Conservation (phyloP, 1,139 yeast genomes). For the Lodderomyces pseudojiufengensis region DNA sequence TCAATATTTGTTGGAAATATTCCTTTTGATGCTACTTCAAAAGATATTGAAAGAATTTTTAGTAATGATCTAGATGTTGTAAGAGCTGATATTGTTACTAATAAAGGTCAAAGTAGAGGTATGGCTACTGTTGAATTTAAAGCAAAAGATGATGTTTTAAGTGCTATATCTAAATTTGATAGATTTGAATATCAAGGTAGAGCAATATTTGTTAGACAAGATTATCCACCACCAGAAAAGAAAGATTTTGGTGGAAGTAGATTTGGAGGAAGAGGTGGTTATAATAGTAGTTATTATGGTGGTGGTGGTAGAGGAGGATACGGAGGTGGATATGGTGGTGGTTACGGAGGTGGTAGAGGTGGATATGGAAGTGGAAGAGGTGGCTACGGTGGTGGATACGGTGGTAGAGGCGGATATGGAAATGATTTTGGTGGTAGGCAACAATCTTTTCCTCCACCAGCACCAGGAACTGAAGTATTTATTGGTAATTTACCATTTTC, state of each 20-base stretch:
- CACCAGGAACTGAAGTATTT: slow-evolving; percentile 66
- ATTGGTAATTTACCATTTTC: slow-evolving; percentile 82
- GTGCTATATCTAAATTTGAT: slow-evolving; percentile 71
- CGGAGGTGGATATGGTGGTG: slow-evolving; percentile 13
- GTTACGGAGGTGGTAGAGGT: slow-evolving; percentile 8
- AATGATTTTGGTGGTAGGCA: slow-evolving; percentile 10
- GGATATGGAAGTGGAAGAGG: slow-evolving; percentile 1
- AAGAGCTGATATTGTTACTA: slow-evolving; percentile 84
- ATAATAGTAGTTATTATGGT: slow-evolving; percentile 9
- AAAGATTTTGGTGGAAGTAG: slow-evolving; percentile 16
- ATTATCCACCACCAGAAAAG: slow-evolving; percentile 70
- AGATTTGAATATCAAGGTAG: slow-evolving; percentile 70
- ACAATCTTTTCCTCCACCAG: slow-evolving; percentile 18
- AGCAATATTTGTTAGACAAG: slow-evolving; percentile 86
- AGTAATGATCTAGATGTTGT: slow-evolving; percentile 65
- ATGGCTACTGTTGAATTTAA: slow-evolving; percentile 92
- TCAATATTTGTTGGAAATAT: slow-evolving; percentile 72
- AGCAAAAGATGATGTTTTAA: slow-evolving; percentile 61
- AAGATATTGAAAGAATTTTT: slow-evolving; percentile 59
- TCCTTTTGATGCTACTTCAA: slow-evolving; percentile 60
- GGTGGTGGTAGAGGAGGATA: slow-evolving; percentile 3
- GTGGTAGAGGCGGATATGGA: slow-evolving; percentile 13
- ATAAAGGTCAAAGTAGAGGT: slow-evolving; percentile 82
- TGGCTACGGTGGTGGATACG: slow-evolving; percentile 1
- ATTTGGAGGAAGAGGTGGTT: slow-evolving; percentile 13